These are phyloP conservation scores for Clonostachys rhizophaga DNA, from an alignment of 2,329 filamentous ascomycete species.

Conservation along the genomic window DNA sequence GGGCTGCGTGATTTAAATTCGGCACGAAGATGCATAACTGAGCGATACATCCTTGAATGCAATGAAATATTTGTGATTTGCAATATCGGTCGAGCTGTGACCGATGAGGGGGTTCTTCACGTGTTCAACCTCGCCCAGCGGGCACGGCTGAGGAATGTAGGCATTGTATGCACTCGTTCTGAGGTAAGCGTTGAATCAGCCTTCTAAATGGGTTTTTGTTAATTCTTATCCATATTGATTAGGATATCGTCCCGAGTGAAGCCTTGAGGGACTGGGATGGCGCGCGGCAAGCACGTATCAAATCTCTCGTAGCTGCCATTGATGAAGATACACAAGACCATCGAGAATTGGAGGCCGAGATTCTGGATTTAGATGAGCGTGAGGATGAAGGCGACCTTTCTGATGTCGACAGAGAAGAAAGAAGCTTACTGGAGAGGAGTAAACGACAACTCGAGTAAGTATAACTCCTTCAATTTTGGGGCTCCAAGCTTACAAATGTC, in stretches of 20 bases:
- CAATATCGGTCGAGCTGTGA: constrained; percentile 31
- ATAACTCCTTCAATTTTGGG: neutral
- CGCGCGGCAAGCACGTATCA: constrained; percentile 7
- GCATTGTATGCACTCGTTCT: constrained; percentile 36
- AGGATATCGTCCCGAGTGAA: constrained; percentile 25
- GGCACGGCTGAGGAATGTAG: constrained; percentile 29
- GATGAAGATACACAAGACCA: neutral
- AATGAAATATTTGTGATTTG: constrained; percentile 41
- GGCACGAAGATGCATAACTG: constrained; percentile 34
- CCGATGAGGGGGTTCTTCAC: constrained; percentile 29
- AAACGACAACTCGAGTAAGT: too few relatives aligned
- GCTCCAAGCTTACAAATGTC: neutral
- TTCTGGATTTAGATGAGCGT: neutral
- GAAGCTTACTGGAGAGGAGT: too few relatives aligned
- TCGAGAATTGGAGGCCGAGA: neutral
- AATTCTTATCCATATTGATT: neutral
- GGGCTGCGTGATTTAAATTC: constrained; percentile 41
- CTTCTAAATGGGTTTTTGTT: neutral
- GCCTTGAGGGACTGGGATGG: constrained; percentile 22
- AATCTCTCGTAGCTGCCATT: constrained; percentile 8
- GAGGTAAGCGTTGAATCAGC: constrained; percentile 21
- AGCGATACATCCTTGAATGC: constrained; percentile 36
- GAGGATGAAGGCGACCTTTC: too few relatives aligned
- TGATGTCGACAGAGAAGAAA: too few relatives aligned
- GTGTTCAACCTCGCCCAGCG: constrained; percentile 33